A percentile compares a stretch with the other conserved stretches of the same genome.
These are phyloP conservation scores for Saturnispora bothae DNA, from an alignment of 805 yeast genomes.

Conservation along the genomic window DNA sequence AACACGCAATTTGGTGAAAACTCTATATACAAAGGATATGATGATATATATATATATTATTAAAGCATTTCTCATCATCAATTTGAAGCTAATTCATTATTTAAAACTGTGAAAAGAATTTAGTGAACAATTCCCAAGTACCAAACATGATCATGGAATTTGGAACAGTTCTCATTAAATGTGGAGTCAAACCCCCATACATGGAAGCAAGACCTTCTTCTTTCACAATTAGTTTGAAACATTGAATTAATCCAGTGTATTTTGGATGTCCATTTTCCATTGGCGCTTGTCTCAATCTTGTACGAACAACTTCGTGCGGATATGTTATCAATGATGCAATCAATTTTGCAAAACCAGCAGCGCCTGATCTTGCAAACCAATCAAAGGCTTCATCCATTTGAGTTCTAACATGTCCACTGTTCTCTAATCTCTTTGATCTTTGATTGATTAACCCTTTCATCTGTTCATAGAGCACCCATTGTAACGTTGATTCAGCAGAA, in stretches of 20 bases:
- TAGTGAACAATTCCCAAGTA: slow-evolving; percentile 85
- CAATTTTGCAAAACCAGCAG: slow-evolving; percentile 95
- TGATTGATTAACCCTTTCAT: slow-evolving; percentile 64
- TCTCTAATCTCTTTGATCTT: slow-evolving; percentile 32
- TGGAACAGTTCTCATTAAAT: slow-evolving; percentile 91
- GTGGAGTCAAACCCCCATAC: slow-evolving; percentile 98
- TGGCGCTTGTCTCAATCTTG: slow-evolving; percentile 93
- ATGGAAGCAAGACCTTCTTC: slow-evolving; percentile 90
- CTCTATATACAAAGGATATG: too few species aligned
- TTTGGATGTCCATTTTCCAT: slow-evolving; percentile 55
- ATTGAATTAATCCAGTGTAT: slow-evolving; percentile 82
- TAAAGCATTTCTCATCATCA: too few species aligned
- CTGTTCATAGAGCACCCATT: slow-evolving; percentile 95
- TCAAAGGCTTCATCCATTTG: slow-evolving; percentile 59
- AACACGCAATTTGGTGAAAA: too few species aligned
- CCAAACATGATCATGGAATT: slow-evolving; percentile 98
- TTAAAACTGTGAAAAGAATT: slow-evolving; percentile 33
- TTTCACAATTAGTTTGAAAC: slow-evolving; percentile 72
- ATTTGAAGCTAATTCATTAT: neutral
- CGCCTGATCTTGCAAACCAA: slow-evolving; percentile 94
- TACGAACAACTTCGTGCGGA: slow-evolving; percentile 96
- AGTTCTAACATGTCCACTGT: slow-evolving; percentile 30
- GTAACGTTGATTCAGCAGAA: slow-evolving; percentile 83
- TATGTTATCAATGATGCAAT: slow-evolving; percentile 87
- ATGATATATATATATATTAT: too few species aligned